These are phyloP conservation scores for Solanum medicagineum DNA, from an alignment of 257 asterid species.

Conservation along the genomic window DNA sequence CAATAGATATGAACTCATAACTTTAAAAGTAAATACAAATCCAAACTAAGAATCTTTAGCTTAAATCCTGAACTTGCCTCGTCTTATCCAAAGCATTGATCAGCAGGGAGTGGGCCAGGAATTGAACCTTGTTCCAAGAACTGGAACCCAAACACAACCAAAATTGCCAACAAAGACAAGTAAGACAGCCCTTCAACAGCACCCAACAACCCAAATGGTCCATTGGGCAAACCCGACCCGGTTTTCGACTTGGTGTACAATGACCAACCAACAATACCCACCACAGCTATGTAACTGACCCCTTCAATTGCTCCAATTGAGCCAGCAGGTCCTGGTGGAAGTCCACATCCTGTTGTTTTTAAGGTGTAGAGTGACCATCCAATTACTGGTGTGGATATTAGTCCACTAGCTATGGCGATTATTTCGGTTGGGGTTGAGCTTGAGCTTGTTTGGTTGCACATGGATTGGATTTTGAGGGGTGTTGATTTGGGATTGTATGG, in stretches of 20 bases:
- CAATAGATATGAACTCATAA: not conserved
- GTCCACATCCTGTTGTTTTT: conserved; percentile 85
- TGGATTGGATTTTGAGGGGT: conserved; percentile 15
- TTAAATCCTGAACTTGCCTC: not conserved
- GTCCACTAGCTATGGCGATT: conserved; percentile 43
- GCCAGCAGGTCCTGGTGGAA: conserved; percentile 92
- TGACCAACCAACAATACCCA: conserved; percentile 80
- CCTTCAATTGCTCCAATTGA: conserved; percentile 86
- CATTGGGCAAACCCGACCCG: conserved; percentile 84
- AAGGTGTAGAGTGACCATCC: conserved; percentile 90
- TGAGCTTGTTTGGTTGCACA: conserved; percentile 43
- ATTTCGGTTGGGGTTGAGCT: conserved; percentile 24
- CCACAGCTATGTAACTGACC: conserved; percentile 70
- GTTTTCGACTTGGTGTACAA: conserved; percentile 65
- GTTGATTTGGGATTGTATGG: not conserved
- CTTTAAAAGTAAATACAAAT: not conserved
- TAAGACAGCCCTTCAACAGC: conserved; percentile 91
- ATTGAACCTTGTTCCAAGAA: conserved; percentile 56
- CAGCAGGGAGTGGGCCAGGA: conserved; percentile 76
- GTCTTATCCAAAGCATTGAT: conserved; percentile 60
- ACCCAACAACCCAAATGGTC: conserved; percentile 75
- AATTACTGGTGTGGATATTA: conserved; percentile 58
- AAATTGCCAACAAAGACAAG: conserved; percentile 48
- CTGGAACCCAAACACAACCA: conserved; percentile 67
- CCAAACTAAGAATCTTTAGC: not conserved